phyloP scores from a whole-genome alignment of 2,329 filamentous ascomycete species.

The Ceratocystis harringtonii region DNA sequence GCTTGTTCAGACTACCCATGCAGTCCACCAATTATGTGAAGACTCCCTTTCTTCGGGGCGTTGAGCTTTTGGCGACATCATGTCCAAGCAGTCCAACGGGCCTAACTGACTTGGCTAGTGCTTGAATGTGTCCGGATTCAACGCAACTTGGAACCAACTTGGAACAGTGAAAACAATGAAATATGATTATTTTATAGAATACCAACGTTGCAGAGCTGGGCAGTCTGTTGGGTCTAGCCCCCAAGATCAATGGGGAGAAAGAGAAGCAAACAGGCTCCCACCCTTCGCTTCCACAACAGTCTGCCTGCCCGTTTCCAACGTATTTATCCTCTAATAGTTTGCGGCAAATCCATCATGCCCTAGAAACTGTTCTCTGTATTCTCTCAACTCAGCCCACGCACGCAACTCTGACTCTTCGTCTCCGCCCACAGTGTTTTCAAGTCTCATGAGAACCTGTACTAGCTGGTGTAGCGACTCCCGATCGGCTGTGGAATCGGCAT shows the following conservation, averaged over 20 bases:
- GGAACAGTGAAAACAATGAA: background rate
- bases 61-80: background rate
- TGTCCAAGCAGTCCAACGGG: background rate
- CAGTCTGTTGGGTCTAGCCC: background rate
- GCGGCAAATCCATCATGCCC: constrained; percentile 16
- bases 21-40: background rate
- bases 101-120: background rate
- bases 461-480: constrained; percentile 14
- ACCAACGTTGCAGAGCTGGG: background rate
- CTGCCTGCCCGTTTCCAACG: background rate
- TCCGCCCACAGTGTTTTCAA: constrained; percentile 12
- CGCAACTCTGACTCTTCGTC: constrained; percentile 16
- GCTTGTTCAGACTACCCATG: background rate
- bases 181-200: background rate
- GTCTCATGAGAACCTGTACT: constrained; percentile 12
- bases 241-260: background rate
- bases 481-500: constrained; percentile 9
- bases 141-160: background rate
- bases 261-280: background rate
- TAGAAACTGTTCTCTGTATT: constrained; percentile 15
- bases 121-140: background rate
- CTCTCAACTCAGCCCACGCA: constrained; percentile 15
- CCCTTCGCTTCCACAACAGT: background rate
- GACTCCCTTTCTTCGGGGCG: background rate
- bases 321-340: constrained; percentile 9